Conservation (phyloP, 2,329 filamentous ascomycete species). For the Fusarium brevicatenulatum region DNA sequence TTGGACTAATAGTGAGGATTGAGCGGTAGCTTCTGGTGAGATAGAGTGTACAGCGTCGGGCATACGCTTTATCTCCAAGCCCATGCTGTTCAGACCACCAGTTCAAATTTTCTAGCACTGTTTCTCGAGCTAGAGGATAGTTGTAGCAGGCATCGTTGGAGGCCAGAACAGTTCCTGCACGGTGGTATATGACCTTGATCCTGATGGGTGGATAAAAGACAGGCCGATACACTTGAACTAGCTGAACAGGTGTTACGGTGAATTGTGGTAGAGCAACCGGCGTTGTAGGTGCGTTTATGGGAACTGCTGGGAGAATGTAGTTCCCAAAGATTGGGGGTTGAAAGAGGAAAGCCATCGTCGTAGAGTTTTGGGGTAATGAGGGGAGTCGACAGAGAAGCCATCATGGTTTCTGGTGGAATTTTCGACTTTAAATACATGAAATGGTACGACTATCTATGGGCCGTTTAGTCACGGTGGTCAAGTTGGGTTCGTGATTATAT, state of each 20-base stretch:
- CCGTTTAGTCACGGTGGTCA: constrained; percentile 1
- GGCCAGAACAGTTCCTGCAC: constrained; percentile 21
- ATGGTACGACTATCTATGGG: background rate
- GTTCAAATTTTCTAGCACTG: constrained; percentile 26
- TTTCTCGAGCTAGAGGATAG: constrained; percentile 19
- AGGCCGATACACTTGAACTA: background rate
- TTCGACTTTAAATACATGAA: background rate
- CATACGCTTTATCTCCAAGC: constrained; percentile 24
- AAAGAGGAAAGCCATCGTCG: constrained; percentile 42
- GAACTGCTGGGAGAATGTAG: background rate
- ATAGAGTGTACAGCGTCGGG: constrained; percentile 28
- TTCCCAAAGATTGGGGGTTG: constrained; percentile 41
- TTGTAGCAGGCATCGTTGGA: constrained; percentile 29
- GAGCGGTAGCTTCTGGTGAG: constrained; percentile 17
- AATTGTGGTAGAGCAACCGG: background rate
- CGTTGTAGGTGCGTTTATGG: background rate
- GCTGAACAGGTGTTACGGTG: background rate
- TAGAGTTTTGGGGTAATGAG: background rate
- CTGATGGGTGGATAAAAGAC: constrained; percentile 3
- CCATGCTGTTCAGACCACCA: constrained; percentile 21
- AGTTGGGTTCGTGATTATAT: constrained; percentile 16
- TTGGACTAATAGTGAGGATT: constrained; percentile 10
- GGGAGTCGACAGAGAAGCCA: background rate
- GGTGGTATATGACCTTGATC: constrained; percentile 37
- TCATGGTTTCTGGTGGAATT: background rate